Evolutionary conservation across 176 grass and related monocot genomes (phyloP).

Genomic region (Cocos nucifera): DNA sequence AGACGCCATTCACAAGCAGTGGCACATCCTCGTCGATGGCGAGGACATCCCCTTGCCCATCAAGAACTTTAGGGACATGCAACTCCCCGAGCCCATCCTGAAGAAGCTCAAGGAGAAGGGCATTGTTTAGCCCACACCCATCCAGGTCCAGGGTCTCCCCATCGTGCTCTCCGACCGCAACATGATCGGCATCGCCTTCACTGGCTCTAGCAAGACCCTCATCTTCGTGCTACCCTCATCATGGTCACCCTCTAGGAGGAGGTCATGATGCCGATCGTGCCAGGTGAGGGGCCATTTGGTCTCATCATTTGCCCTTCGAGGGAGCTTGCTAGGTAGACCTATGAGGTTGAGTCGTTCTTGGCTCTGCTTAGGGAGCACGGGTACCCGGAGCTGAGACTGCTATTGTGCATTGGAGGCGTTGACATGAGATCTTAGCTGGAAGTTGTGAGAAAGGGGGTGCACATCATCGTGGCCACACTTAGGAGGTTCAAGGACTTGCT

Average conservation of each 20-base stretch:
- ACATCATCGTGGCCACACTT: conserved; percentile 84
- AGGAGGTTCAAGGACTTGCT: conserved; percentile 86
- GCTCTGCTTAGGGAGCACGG: too few relatives aligned
- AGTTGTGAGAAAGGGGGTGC: conserved; percentile 69
- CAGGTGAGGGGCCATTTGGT: too few relatives aligned
- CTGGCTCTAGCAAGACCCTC: conserved; percentile 73
- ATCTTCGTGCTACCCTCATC: conserved; percentile 78
- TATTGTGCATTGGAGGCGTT: too few relatives aligned
- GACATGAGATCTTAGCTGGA: conserved; percentile 65
- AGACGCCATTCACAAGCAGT: conserved; percentile 47
- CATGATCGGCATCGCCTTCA: conserved; percentile 93
- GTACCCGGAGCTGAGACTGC: too few relatives aligned
- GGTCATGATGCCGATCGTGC: conserved; percentile 60
- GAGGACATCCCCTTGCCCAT: conserved; percentile 66
- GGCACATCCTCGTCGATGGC: conserved; percentile 85
- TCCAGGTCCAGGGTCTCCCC: conserved; percentile 80
- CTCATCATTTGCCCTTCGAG: conserved; percentile 73
- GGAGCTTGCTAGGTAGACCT: conserved; percentile 86
- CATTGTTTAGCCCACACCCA: too few relatives aligned
- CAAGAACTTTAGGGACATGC: conserved; percentile 59
- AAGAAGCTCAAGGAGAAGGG: conserved; percentile 58
- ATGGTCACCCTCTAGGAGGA: conserved; percentile 86
- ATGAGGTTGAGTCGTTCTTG: conserved; percentile 66
- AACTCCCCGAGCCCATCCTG: conserved; percentile 61
- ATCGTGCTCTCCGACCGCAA: conserved; percentile 69